Evolutionary conservation across 768 basidiomycete genomes (phyloP).

Genomic region (Zangia roseola): DNA sequence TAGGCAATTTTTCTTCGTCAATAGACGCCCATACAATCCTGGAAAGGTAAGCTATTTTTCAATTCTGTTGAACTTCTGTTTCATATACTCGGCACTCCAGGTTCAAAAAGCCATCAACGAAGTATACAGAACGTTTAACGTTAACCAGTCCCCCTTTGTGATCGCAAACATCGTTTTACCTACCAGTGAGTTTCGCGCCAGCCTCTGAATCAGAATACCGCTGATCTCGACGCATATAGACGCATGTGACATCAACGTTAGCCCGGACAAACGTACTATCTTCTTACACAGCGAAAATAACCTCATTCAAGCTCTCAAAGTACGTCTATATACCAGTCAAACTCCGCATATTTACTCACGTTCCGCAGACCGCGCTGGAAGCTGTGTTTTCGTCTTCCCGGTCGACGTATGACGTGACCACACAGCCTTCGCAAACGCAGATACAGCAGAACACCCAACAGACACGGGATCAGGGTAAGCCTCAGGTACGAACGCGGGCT

Average conservation of each 20-base stretch:
- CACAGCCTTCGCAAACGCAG: slow-evolving; percentile 22
- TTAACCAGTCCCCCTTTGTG: slow-evolving; percentile 49
- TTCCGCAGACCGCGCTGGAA: slow-evolving; percentile 61
- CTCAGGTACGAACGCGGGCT: neutral
- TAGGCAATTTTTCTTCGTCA: slow-evolving; percentile 90
- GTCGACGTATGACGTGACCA: slow-evolving; percentile 65
- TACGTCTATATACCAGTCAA: slow-evolving; percentile 24
- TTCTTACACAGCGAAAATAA: slow-evolving; percentile 86
- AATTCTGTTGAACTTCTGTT: neutral
- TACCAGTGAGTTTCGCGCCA: slow-evolving; percentile 48
- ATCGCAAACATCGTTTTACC: slow-evolving; percentile 49
- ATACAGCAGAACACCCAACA: slow-evolving; percentile 3
- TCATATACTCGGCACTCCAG: neutral
- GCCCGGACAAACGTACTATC: slow-evolving; percentile 95
- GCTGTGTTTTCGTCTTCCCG: slow-evolving; percentile 62
- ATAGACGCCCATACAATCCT: slow-evolving; percentile 74
- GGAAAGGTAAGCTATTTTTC: slow-evolving; percentile 1
- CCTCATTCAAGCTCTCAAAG: slow-evolving; percentile 77
- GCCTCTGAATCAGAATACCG: too few relatives aligned
- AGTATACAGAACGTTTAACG: slow-evolving; percentile 1
- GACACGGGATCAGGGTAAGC: neutral
- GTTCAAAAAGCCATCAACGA: slow-evolving; percentile 8
- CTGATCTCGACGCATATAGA: slow-evolving; percentile 41
- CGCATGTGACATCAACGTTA: slow-evolving; percentile 89
- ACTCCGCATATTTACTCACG: neutral